Conservation (phyloP, 306 rosid species). For the Fagus sylvatica region DNA sequence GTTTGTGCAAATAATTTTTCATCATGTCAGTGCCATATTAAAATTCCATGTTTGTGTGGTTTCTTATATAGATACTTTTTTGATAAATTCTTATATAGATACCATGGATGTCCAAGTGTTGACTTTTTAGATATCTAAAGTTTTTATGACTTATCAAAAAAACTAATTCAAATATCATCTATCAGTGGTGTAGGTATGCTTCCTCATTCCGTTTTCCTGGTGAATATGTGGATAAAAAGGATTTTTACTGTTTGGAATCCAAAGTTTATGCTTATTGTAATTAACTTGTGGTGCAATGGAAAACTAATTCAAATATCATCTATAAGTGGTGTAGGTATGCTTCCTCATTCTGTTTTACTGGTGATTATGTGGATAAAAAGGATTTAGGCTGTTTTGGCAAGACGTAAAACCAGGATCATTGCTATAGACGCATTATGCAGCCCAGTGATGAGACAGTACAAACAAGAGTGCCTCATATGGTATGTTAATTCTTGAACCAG, state of each 20-base stretch:
- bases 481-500: constrained; percentile 38
- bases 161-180: constrained; percentile 29
- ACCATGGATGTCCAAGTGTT: neutral
- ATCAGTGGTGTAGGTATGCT: constrained; percentile 66
- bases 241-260: constrained; percentile 33
- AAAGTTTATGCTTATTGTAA: constrained; percentile 14
- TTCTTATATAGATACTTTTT: neutral
- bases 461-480: constrained; percentile 66
- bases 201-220: constrained; percentile 81
- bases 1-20: neutral
- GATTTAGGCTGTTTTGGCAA: constrained; percentile 58
- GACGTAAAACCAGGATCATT: constrained; percentile 72
- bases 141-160: neutral
- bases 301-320: constrained; percentile 30
- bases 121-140: constrained; percentile 5
- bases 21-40: neutral
- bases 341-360: constrained; percentile 75
- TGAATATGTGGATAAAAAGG: constrained; percentile 64
- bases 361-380: constrained; percentile 65
- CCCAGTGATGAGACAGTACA: constrained; percentile 76
- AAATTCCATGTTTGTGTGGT: neutral
- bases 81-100: no score
- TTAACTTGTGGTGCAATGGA: constrained; percentile 7
- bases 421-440: constrained; percentile 88
- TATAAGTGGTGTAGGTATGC: constrained; percentile 67